Evolutionary conservation across 2,329 filamentous ascomycete genomes (phyloP).

Genomic region (Phoma sp.): DNA sequence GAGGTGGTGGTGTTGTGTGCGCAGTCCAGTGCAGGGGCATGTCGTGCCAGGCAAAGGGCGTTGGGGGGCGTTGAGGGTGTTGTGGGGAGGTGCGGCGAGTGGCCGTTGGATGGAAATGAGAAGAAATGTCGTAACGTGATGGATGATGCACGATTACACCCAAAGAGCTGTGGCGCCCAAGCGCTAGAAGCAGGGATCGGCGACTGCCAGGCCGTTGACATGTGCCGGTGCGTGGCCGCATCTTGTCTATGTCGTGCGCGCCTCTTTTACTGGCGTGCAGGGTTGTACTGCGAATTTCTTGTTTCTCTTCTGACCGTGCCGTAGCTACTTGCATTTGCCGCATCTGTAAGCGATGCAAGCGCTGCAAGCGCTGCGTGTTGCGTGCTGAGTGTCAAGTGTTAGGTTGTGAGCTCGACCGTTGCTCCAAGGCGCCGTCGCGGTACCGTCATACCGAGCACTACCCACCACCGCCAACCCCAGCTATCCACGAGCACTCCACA

Average conservation of each 20-base stretch:
- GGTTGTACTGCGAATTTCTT: background rate
- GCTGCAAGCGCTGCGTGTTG: slow-evolving; percentile 6
- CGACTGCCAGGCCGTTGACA: slow-evolving; percentile 11
- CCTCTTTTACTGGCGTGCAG: background rate
- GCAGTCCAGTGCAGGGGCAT: slow-evolving; percentile 35
- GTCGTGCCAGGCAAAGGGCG: slow-evolving; percentile 28
- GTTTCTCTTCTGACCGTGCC: background rate
- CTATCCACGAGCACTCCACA: background rate
- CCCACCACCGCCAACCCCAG: slow-evolving; percentile 5
- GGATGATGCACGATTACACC: slow-evolving; percentile 13
- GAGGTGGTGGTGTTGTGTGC: slow-evolving; percentile 21
- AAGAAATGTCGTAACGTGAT: slow-evolving; percentile 28
- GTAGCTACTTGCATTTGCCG: background rate
- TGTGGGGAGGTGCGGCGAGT: slow-evolving; percentile 18
- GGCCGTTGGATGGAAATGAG: slow-evolving; percentile 13
- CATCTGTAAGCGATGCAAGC: slow-evolving; percentile 1
- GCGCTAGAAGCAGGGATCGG: slow-evolving; percentile 13
- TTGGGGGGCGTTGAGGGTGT: slow-evolving; percentile 9
- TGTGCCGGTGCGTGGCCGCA: slow-evolving; percentile 3
- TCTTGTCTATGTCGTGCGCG: background rate
- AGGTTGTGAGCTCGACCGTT: background rate
- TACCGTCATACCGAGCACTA: slow-evolving; percentile 13
- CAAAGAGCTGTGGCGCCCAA: slow-evolving; percentile 11
- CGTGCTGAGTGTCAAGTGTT: background rate
- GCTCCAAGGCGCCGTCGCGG: slow-evolving; percentile 6